These are phyloP conservation scores for Tremella mesenterica DNA, from an alignment of 768 basidiomycete species.

Conservation along the genomic window DNA sequence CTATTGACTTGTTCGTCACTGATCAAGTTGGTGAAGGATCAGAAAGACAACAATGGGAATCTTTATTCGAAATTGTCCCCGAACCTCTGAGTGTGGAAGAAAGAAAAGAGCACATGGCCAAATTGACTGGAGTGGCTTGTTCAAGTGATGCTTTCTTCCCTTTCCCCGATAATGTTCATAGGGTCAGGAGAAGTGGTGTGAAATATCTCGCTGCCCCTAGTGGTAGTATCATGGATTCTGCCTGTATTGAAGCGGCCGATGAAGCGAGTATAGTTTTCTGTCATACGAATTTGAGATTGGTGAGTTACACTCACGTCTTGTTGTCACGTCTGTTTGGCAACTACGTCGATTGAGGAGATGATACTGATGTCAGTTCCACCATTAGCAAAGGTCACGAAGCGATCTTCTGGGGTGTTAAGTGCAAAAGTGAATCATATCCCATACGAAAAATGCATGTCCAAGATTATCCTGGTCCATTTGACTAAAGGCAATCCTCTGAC, in stretches of 20 bases:
- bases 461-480: too few relatives aligned
- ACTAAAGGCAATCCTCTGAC: too few relatives aligned
- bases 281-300: conserved; percentile 76
- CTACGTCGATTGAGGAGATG: not conserved
- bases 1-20: conserved; percentile 90
- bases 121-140: conserved; percentile 79
- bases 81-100: conserved; percentile 60
- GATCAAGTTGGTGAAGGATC: conserved; percentile 80
- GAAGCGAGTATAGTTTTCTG: conserved; percentile 86
- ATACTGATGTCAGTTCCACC: conserved; percentile 15
- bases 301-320: conserved; percentile 60
- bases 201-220: conserved; percentile 74
- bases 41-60: conserved; percentile 86
- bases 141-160: conserved; percentile 99
- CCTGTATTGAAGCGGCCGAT: conserved; percentile 92
- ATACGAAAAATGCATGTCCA: too few relatives aligned
- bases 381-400: conserved; percentile 3
- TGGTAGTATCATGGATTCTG: conserved; percentile 94
- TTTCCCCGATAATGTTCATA: conserved; percentile 94
- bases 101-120: conserved; percentile 61
- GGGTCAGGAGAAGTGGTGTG: conserved; percentile 84
- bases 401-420: not conserved
- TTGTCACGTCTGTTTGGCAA: too few relatives aligned
- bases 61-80: conserved; percentile 65
- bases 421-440: not conserved